Base-by-base conservation (phyloP, 2,329 filamentous ascomycete species). In the Alternaria triticimaculans region DNA sequence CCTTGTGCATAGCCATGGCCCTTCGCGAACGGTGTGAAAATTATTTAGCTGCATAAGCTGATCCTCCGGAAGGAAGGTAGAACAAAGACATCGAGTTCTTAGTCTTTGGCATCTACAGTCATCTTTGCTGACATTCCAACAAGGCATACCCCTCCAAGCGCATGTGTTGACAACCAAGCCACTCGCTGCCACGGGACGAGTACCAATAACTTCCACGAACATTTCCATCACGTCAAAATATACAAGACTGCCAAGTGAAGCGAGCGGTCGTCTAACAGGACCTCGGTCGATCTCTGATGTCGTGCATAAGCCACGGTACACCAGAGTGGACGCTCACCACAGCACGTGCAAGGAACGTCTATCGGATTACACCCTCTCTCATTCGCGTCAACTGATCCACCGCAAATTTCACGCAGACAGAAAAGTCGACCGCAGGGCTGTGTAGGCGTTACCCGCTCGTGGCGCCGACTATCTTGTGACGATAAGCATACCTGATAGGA, bases 241-340 rank as follows among this genome's bases (percentile, higher is more conserved):
- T 30, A 55, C 53, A 51, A 55, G 20, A 50, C 51, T 53, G 46
- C 50, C 46, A 62, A 58, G 58, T 53, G 49, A 69, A 54, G 58
- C 56, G 49, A 51, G 57, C 49, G 62, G 66, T 68, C 61, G 49
- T 58, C 65, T 55, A 58, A 55, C 50, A 68, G 54, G 49, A 57
- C 45, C 45, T 50, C 51, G 62, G 63, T 51, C 57, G 65, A 72
- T 69, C 70, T 63, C 57, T 68, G 68, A 74, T 73, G 70, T 72
- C 66, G 71, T 72, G 66, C 72, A 74, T 73, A 67, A 45, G 54
- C 43, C 58, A 71, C 62, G 65, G 65, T 68, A 68, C 46, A 53
- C 59, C 63, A 58, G 61, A 64, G 62, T 63, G 63, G 62, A 57
- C 51, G 46, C 55, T 51, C 46, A 28, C 57, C 28, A 50, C 21